These are phyloP conservation scores for Colletotrichum sansevieriae DNA, from an alignment of 2,329 filamentous ascomycete genomes.

Conservation along the genomic window DNA sequence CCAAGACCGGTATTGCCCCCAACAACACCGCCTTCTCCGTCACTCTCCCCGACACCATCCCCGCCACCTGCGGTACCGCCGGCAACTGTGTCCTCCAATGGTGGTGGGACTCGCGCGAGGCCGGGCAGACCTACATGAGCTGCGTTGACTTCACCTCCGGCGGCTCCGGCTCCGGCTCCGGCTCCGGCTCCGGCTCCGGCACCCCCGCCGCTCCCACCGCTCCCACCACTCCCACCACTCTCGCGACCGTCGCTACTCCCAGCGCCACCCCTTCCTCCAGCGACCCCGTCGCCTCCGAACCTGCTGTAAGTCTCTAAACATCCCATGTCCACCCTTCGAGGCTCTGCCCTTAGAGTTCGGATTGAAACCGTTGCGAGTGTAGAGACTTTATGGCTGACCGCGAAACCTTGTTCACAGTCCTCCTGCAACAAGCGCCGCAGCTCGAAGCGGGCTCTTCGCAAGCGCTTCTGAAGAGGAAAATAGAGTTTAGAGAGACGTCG, in stretches of 20 bases:
- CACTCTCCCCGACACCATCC: slow-evolving; percentile 64
- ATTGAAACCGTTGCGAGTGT: slow-evolving; percentile 10
- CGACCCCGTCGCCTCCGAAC: slow-evolving; percentile 22
- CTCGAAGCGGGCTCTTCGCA: slow-evolving; percentile 37
- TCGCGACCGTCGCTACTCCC: slow-evolving; percentile 24
- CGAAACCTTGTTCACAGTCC: slow-evolving; percentile 11
- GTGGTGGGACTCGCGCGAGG: slow-evolving; percentile 70
- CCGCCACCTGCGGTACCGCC: slow-evolving; percentile 59
- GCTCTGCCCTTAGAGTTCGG: slow-evolving; percentile 15
- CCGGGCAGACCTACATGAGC: slow-evolving; percentile 72
- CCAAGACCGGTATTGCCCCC: slow-evolving; percentile 41
- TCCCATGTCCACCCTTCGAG: background rate
- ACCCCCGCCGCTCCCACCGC: slow-evolving; percentile 16
- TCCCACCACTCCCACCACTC: slow-evolving; percentile 32
- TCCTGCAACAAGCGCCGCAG: slow-evolving; percentile 34
- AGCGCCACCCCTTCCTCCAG: slow-evolving; percentile 24
- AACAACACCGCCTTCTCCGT: slow-evolving; percentile 61
- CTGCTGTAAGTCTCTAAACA: slow-evolving; percentile 25
- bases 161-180: slow-evolving; percentile 30
- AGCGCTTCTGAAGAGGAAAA: slow-evolving; percentile 32
- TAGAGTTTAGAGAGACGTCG: slow-evolving; percentile 35
- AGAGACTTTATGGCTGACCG: slow-evolving; percentile 2
- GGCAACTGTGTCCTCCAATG: slow-evolving; percentile 69
- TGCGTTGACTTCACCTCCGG: slow-evolving; percentile 68
- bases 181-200: slow-evolving; percentile 19